Percentiles rank a stretch among this genome's conserved stretches.
phyloP scores from a whole-genome alignment of 192 early-diverging fungal species.

The Coemansia umbellata region DNA sequence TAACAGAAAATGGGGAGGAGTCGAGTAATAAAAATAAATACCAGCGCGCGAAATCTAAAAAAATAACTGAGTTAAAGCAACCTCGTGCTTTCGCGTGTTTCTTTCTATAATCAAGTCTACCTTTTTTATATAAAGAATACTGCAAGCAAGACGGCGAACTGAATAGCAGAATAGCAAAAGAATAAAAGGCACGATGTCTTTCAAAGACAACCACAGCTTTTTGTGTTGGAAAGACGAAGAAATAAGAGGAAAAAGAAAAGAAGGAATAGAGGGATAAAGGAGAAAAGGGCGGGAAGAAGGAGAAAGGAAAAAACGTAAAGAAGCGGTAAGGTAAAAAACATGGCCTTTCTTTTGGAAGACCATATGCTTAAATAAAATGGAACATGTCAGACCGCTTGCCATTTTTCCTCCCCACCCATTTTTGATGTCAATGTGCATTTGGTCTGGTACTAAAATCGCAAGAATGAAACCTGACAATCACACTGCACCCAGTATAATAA shows the following conservation, averaged over 20 bases:
- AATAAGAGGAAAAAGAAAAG: slow-evolving; percentile 7
- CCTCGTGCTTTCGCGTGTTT: no score
- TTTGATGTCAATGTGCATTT: no score
- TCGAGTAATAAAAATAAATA: not conserved
- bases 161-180: not conserved
- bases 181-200: not conserved
- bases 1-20: no score
- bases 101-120: no score
- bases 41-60: not conserved
- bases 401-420: no score
- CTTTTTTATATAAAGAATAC: not conserved
- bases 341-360: not conserved
- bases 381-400: no score
- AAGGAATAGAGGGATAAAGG: slow-evolving; percentile 1
- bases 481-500: no score
- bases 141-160: not conserved
- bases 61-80: not conserved
- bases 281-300: not conserved
- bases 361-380: no score
- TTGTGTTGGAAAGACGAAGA: not conserved
- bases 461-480: no score
- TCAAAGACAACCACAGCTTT: slow-evolving; percentile 1
- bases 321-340: not conserved
- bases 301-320: slow-evolving; percentile 1
- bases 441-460: no score